Percentiles rank a stretch among this genome's conserved stretches.
phyloP scores from a whole-genome alignment of 371 early-diverging fungal species.

The Lichtheimia corymbifera region DNA sequence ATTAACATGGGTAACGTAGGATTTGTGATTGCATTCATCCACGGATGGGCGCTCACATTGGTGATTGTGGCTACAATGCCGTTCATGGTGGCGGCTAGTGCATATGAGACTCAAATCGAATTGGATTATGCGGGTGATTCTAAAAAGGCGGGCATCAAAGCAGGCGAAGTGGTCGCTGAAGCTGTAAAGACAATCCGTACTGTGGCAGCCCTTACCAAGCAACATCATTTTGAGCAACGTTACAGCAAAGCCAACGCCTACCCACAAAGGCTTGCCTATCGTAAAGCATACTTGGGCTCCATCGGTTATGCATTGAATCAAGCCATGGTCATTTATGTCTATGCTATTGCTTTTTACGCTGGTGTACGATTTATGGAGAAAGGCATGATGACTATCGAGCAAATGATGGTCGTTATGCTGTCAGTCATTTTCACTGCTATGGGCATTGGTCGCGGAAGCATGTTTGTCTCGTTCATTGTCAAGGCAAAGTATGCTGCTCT shows the following conservation, averaged over 20 bases:
- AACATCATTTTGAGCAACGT: slow-evolving; percentile 60
- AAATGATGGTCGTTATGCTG: slow-evolving; percentile 67
- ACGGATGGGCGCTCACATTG: slow-evolving; percentile 61
- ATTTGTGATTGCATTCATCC: slow-evolving; percentile 47
- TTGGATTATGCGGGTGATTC: slow-evolving; percentile 59
- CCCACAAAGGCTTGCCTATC: slow-evolving; percentile 67
- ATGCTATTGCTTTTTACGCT: slow-evolving; percentile 62
- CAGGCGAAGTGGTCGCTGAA: slow-evolving; percentile 79
- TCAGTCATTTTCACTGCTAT: slow-evolving; percentile 71
- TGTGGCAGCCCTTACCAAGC: slow-evolving; percentile 81
- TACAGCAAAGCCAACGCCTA: slow-evolving; percentile 60
- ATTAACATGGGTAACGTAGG: slow-evolving; percentile 13
- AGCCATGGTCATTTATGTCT: slow-evolving; percentile 63
- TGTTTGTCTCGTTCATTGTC: slow-evolving; percentile 61
- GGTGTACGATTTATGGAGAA: slow-evolving; percentile 48
- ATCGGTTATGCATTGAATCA: slow-evolving; percentile 70
- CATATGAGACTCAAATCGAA: slow-evolving; percentile 39
- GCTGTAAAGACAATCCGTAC: slow-evolving; percentile 87
- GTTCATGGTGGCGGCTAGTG: slow-evolving; percentile 45
- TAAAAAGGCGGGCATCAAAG: slow-evolving; percentile 64
- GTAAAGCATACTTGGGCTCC: slow-evolving; percentile 57
- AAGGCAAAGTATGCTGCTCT: slow-evolving; percentile 83
- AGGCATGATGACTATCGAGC: slow-evolving; percentile 28
- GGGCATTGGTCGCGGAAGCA: slow-evolving; percentile 61
- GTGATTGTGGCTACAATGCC: slow-evolving; percentile 59